Evolutionary conservation across 768 basidiomycete genomes (phyloP).

Genomic region (Paxillus rubicundulus): DNA sequence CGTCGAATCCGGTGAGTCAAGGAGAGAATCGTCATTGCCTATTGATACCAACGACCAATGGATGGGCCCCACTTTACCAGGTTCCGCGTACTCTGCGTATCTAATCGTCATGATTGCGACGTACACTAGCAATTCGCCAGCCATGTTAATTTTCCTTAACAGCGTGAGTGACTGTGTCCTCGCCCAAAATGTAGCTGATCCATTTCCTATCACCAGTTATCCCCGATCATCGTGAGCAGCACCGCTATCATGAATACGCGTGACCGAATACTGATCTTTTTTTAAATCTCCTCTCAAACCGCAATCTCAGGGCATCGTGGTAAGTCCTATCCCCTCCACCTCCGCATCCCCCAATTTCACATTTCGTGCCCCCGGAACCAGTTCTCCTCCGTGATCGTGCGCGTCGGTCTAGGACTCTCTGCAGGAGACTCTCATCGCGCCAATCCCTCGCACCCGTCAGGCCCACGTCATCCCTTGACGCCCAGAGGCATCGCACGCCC

Average conservation of each 20-base stretch:
- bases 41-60: background rate
- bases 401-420: conserved; percentile 21
- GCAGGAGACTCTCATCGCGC: conserved; percentile 10
- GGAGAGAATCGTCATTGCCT: background rate
- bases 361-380: background rate
- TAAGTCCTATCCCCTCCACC: conserved; percentile 3
- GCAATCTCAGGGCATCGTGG: conserved; percentile 13
- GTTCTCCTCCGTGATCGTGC: conserved; percentile 28
- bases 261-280: background rate
- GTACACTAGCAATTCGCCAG: conserved; percentile 6
- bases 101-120: conserved; percentile 20
- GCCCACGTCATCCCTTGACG: conserved; percentile 1
- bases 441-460: background rate
- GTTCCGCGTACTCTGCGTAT: conserved; percentile 15
- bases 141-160: conserved; percentile 19
- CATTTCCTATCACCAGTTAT: conserved; percentile 1
- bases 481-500: background rate
- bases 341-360: background rate
- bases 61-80: background rate
- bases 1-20: conserved; percentile 20
- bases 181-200: background rate
- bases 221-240: conserved; percentile 17
- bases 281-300: background rate
- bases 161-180: conserved; percentile 3
- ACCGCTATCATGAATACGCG: background rate